These are phyloP conservation scores for Apiospora saccharicola DNA, from an alignment of 2,329 filamentous ascomycete genomes.

Conservation along the genomic window DNA sequence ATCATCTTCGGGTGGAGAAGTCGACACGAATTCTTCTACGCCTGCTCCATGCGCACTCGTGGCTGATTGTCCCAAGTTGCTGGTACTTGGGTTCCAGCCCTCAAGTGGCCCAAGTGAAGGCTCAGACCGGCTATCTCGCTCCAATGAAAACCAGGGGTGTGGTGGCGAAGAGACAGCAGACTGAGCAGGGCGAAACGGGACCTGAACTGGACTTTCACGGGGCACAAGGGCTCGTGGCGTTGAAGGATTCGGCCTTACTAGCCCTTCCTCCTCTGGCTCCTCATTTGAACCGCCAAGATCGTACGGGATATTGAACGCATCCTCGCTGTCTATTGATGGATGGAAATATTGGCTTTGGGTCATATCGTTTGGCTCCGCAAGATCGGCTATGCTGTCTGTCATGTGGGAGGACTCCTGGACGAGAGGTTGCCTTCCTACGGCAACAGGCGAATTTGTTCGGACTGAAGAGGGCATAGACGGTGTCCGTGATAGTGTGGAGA, in stretches of 20 bases:
- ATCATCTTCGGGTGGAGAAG: slow-evolving; percentile 47
- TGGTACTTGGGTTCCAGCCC: neutral
- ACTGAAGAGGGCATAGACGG: slow-evolving; percentile 66
- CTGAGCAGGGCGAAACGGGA: slow-evolving; percentile 37
- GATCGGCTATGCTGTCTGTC: slow-evolving; percentile 32
- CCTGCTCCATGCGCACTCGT: neutral
- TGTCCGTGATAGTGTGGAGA: slow-evolving; percentile 65
- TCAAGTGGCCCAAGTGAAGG: slow-evolving; percentile 41
- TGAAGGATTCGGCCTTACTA: slow-evolving; percentile 45
- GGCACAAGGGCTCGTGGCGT: slow-evolving; percentile 59
- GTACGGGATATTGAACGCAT: slow-evolving; percentile 64
- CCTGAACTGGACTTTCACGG: slow-evolving; percentile 45
- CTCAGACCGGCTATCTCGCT: slow-evolving; percentile 47
- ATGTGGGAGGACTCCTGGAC: slow-evolving; percentile 35
- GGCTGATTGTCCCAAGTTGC: neutral
- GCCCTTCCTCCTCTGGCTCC: slow-evolving; percentile 45
- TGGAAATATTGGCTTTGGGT: slow-evolving; percentile 43
- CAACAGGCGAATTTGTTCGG: slow-evolving; percentile 54
- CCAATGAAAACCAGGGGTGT: slow-evolving; percentile 43
- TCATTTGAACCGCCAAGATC: slow-evolving; percentile 50
- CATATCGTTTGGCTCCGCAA: slow-evolving; percentile 45
- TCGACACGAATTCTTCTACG: neutral
- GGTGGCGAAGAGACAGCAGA: slow-evolving; percentile 42
- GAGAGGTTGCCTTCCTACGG: slow-evolving; percentile 39
- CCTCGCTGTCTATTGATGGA: slow-evolving; percentile 58